phyloP scores from a whole-genome alignment of 2,329 filamentous ascomycete genomes.

The Fusarium denticulatum region DNA sequence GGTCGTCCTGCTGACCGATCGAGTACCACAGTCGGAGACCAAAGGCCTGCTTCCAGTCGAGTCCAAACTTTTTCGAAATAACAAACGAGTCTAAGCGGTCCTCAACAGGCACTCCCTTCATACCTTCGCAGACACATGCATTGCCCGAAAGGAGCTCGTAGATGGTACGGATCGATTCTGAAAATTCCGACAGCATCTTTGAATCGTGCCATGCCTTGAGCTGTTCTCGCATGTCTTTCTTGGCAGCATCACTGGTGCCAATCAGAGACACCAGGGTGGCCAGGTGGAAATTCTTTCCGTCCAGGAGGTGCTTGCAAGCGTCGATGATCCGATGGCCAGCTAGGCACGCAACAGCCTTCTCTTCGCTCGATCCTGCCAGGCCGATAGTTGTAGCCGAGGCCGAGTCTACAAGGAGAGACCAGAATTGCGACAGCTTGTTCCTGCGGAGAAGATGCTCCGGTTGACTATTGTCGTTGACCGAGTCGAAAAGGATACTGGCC shows the following conservation, averaged over 20 bases:
- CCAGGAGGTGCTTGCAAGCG: conserved; percentile 82
- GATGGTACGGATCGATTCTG: conserved; percentile 81
- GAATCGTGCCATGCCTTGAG: conserved; percentile 85
- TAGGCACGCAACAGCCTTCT: conserved; percentile 84
- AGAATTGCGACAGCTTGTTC: conserved; percentile 73
- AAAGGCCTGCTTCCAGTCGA: conserved; percentile 95
- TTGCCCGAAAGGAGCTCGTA: conserved; percentile 93
- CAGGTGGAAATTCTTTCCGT: conserved; percentile 82
- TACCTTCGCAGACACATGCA: conserved; percentile 83
- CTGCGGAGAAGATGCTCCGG: conserved; percentile 59
- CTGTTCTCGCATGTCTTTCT: conserved; percentile 80
- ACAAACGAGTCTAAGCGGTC: conserved; percentile 83
- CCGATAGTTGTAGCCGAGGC: conserved; percentile 64
- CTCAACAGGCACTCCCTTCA: conserved; percentile 76
- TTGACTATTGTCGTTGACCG: conserved; percentile 58
- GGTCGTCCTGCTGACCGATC: conserved; percentile 71
- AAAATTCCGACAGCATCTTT: conserved; percentile 88
- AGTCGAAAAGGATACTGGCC: conserved; percentile 86
- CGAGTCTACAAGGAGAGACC: conserved; percentile 72
- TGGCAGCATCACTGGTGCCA: conserved; percentile 74
- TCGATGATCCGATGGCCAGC: conserved; percentile 82
- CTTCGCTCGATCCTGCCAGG: conserved; percentile 73
- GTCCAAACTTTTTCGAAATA: conserved; percentile 82
- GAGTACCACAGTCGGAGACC: conserved; percentile 92
- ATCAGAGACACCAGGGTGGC: conserved; percentile 86